Conservation (phyloP, 2,329 filamentous ascomycete genomes). For the Fusarium cyanostomum region DNA sequence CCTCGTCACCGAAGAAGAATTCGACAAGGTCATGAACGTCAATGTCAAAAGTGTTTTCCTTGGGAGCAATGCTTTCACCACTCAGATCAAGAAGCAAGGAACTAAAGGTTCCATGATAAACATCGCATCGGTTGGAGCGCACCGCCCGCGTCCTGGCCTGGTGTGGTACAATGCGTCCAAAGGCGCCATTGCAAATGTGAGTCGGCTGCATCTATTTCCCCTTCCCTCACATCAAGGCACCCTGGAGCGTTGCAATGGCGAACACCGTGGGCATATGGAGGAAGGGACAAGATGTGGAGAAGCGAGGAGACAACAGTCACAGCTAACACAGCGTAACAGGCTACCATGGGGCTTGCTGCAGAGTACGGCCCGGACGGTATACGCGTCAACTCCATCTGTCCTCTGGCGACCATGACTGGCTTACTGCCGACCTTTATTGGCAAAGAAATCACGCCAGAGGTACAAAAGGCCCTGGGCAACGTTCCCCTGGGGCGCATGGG, state of each 20-base stretch:
- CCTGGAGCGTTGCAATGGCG: not conserved
- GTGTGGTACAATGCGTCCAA: slow-evolving; percentile 79
- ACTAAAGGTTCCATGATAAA: slow-evolving; percentile 22
- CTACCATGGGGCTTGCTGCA: slow-evolving; percentile 68
- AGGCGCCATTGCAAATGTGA: slow-evolving; percentile 67
- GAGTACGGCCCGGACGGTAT: slow-evolving; percentile 79
- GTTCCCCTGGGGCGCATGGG: slow-evolving; percentile 62
- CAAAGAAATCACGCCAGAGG: slow-evolving; percentile 70
- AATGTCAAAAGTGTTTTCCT: slow-evolving; percentile 10
- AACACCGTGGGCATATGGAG: not conserved
- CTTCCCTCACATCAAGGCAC: not conserved
- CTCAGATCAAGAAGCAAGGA: slow-evolving; percentile 2
- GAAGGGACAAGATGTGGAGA: not conserved
- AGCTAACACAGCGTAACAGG: slow-evolving; percentile 6
- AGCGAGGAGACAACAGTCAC: not conserved
- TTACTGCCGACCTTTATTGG: slow-evolving; percentile 58
- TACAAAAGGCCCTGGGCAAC: slow-evolving; percentile 63
- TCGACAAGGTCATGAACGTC: slow-evolving; percentile 14
- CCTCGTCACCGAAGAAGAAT: slow-evolving; percentile 3
- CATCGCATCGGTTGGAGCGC: slow-evolving; percentile 10
- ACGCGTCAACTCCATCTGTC: slow-evolving; percentile 76
- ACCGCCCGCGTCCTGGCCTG: slow-evolving; percentile 66
- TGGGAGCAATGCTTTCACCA: slow-evolving; percentile 5
- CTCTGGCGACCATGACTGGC: slow-evolving; percentile 62
- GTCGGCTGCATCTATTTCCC: not conserved